A percentile compares a stretch with the other conserved stretches of the same genome.
phyloP scores from a whole-genome alignment of 257 asterid species.

The Paraleonurus japonicus region DNA sequence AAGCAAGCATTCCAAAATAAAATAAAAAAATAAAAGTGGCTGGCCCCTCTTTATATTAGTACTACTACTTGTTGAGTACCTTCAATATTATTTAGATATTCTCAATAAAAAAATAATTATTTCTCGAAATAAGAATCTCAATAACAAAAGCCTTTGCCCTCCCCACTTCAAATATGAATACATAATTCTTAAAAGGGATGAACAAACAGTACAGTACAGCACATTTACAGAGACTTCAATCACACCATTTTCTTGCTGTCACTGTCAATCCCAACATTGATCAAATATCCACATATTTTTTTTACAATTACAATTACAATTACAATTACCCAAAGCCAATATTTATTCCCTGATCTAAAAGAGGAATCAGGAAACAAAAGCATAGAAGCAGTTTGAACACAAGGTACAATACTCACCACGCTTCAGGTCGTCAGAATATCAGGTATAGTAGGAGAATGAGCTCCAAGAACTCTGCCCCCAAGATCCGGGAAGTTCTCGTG shows the following conservation, averaged over 20 bases:
- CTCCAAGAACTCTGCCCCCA: conserved; percentile 80
- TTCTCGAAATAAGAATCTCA: background rate
- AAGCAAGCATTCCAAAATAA: too few species aligned
- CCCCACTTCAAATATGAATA: background rate
- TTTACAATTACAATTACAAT: background rate
- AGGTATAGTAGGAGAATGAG: conserved; percentile 61
- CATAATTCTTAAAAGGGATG: background rate
- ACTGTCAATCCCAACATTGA: background rate
- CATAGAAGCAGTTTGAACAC: background rate
- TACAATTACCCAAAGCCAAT: conserved; percentile 7
- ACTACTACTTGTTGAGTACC: background rate
- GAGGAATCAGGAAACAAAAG: background rate
- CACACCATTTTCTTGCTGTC: background rate
- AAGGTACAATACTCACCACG: background rate
- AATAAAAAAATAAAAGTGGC: too few species aligned
- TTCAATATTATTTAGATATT: background rate
- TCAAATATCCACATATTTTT: background rate
- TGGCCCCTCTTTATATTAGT: too few species aligned
- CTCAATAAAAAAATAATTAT: background rate
- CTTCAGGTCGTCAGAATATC: conserved; percentile 65
- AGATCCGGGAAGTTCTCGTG: conserved; percentile 75
- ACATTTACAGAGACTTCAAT: background rate
- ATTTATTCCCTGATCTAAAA: background rate
- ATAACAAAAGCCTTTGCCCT: background rate
- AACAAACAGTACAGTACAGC: background rate